Evolutionary conservation across 2,329 filamentous ascomycete species (phyloP).

Genomic region (Talaromyces amestolkiae): DNA sequence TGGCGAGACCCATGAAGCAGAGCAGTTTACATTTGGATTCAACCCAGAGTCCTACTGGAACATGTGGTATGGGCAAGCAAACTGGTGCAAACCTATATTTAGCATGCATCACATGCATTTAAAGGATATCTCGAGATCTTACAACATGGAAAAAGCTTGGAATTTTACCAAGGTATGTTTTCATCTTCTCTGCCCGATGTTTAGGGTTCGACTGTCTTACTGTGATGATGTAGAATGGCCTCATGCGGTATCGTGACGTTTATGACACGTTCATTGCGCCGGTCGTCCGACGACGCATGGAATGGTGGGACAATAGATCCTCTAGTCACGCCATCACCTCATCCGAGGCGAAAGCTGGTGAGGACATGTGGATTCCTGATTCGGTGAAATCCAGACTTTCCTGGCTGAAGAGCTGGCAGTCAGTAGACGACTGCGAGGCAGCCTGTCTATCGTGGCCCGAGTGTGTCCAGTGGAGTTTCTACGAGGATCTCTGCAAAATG

Average conservation of each 20-base stretch:
- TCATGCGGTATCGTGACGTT: slow-evolving; percentile 26
- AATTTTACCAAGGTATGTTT: slow-evolving; percentile 23
- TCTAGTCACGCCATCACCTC: slow-evolving; percentile 26
- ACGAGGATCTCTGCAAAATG: slow-evolving; percentile 30
- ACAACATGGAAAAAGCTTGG: slow-evolving; percentile 28
- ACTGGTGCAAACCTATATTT: slow-evolving; percentile 56
- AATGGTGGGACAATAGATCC: slow-evolving; percentile 30
- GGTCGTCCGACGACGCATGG: slow-evolving; percentile 22
- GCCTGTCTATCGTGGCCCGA: slow-evolving; percentile 27
- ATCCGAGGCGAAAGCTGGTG: slow-evolving; percentile 20
- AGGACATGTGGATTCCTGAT: slow-evolving; percentile 16
- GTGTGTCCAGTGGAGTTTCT: slow-evolving; percentile 31
- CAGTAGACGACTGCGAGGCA: slow-evolving; percentile 27
- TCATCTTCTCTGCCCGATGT: background rate
- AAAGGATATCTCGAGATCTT: slow-evolving; percentile 27
- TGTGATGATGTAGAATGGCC: background rate
- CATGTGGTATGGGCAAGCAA: slow-evolving; percentile 31
- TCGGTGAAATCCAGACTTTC: slow-evolving; percentile 18
- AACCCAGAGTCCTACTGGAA: slow-evolving; percentile 34
- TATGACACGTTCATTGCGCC: slow-evolving; percentile 26
- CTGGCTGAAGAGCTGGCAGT: slow-evolving; percentile 27
- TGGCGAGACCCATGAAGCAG: slow-evolving; percentile 50
- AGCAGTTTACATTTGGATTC: slow-evolving; percentile 48
- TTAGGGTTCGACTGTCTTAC: background rate
- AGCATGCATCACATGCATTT: slow-evolving; percentile 29